Evolutionary conservation across 768 basidiomycete genomes (phyloP), one percentile per base, ranked within the genome.

Genomic region (Ramaria rubella): DNA sequence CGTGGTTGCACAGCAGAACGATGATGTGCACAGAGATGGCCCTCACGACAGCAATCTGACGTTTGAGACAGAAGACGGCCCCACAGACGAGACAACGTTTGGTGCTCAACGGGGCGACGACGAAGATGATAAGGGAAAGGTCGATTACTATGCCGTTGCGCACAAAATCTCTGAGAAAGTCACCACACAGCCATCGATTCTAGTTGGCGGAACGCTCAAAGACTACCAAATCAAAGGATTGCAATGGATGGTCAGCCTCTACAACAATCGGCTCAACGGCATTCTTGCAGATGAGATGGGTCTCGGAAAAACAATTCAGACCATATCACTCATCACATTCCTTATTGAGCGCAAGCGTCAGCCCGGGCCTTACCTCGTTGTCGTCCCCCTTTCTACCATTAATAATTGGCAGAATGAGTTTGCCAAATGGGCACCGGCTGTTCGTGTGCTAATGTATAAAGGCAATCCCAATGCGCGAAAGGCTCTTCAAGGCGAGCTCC

Each of bases 221-320:
- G 93, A 94, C 46, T 95, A 96, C 67, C 94, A 96, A 70, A 58
- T 96, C 64, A 94, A 94, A 74, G 94, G 94, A 57, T 70, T 97
- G 64, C 94, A 95, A 71, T 97, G 94, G 93, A 95, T 96, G 94
- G 94, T 97, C 64, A 91, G 88, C 70, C 77, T 96, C 73, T 96
- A 94, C 70, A 96, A 97, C 70, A 97, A 96, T 77, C 83, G 86
- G 65, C 78, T 96, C 59, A 94, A 96, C 64, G 94, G 94, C 58
- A 96, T 97, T 62, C 71, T 96, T 43, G 94, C 94, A 59, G 94
- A 97, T 64, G 90, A 93, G 73, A 94, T 95, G 94, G 93, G 94
- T 83, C 87, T 95, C 56, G 93, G 93, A 59, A 94, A 94, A 71
- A 94, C 93, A 0, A 92, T 94, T 51, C 91, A 94, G 65, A 93